phyloP scores from a whole-genome alignment of 169 alveolate genomes.

The Plasmodium knowlesi region DNA sequence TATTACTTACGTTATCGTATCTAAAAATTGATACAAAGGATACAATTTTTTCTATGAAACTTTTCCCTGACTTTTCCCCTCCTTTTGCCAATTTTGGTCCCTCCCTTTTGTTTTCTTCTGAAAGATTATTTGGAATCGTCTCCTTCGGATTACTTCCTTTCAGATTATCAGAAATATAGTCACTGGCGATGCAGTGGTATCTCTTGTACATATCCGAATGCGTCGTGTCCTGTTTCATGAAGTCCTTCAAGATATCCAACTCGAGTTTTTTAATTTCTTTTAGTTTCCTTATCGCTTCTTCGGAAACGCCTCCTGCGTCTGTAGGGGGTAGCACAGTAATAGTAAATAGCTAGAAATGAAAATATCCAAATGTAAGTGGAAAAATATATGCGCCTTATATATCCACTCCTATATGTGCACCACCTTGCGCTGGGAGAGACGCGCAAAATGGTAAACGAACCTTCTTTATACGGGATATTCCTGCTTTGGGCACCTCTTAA shows the following conservation, averaged over 20 bases:
- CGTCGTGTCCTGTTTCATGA: slow-evolving; percentile 18
- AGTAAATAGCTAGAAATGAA: too few relatives aligned
- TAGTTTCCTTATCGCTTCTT: slow-evolving; percentile 41
- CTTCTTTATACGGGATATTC: slow-evolving; percentile 22
- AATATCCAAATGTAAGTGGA: not conserved
- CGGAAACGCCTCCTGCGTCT: slow-evolving; percentile 55
- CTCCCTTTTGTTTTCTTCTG: not conserved
- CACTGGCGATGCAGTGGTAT: slow-evolving; percentile 74
- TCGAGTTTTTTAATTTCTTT: slow-evolving; percentile 53
- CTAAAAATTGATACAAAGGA: slow-evolving; percentile 43
- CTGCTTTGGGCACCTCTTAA: slow-evolving; percentile 27
- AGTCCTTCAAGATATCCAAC: slow-evolving; percentile 55
- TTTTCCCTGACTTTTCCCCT: not conserved
- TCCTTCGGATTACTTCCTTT: not conserved
- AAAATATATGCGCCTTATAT: not conserved
- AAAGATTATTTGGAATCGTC: not conserved
- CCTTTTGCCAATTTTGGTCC: not conserved
- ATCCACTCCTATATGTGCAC: not conserved
- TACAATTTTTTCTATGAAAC: slow-evolving; percentile 37
- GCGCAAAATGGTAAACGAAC: not conserved
- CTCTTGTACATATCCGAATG: slow-evolving; percentile 25
- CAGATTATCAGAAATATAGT: not conserved
- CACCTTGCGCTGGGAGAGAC: not conserved
- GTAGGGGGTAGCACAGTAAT: not conserved
- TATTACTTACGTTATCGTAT: slow-evolving; percentile 5